Percentiles rank a stretch among this genome's conserved stretches.
phyloP scores from a whole-genome alignment of 352 stramenopile genomes.

The Aphanomyces cochlioides region DNA sequence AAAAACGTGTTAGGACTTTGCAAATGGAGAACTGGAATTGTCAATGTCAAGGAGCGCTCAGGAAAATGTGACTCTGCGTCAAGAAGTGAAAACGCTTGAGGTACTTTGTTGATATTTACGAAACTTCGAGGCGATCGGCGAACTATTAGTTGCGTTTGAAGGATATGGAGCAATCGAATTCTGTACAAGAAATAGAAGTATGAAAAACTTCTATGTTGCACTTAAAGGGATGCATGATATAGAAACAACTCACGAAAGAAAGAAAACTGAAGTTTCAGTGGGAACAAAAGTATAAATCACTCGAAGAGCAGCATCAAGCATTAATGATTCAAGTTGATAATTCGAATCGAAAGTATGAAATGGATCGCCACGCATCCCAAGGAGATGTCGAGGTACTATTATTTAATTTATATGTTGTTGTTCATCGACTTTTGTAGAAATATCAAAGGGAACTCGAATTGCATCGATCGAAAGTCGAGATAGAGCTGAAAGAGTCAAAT shows the following conservation, averaged over 20 bases:
- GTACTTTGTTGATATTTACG: neutral
- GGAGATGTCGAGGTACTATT: conserved; percentile 9
- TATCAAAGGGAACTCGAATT: conserved; percentile 7
- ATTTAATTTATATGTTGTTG: neutral
- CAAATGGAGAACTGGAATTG: conserved; percentile 17
- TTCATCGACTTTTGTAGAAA: neutral
- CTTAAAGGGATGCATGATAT: neutral
- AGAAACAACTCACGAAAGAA: conserved; percentile 17
- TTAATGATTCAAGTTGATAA: conserved; percentile 15
- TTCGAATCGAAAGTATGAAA: conserved; percentile 10
- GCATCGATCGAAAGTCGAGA: conserved; percentile 3
- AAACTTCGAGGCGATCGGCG: neutral
- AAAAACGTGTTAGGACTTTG: neutral
- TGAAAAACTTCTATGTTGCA: neutral
- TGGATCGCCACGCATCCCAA: neutral
- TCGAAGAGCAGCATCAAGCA: conserved; percentile 19
- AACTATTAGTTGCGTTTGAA: conserved; percentile 16
- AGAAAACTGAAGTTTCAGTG: conserved; percentile 16
- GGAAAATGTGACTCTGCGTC: conserved; percentile 20
- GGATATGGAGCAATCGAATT: conserved; percentile 7
- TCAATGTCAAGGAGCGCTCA: conserved; percentile 20
- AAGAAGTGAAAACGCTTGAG: conserved; percentile 19
- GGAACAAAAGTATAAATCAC: conserved; percentile 14
- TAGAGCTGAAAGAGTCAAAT: conserved; percentile 2
- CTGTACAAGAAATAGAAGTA: neutral